phyloP scores from a whole-genome alignment of 352 stramenopile species.

The Phytophthora litchii region DNA sequence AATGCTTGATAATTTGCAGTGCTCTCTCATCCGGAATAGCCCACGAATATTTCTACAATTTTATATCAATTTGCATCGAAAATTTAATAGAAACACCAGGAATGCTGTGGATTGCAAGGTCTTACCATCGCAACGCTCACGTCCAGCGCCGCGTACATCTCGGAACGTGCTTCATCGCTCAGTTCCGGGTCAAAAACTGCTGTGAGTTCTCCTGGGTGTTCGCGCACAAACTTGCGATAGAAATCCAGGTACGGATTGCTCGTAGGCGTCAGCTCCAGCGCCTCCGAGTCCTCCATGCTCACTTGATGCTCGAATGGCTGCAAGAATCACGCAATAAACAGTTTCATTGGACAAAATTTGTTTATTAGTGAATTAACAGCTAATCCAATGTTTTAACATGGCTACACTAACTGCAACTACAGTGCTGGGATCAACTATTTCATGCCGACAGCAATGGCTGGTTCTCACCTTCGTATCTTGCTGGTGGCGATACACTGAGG shows the following conservation, averaged over 20 bases:
- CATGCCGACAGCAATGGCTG: slow-evolving; percentile 55
- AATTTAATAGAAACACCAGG: slow-evolving; percentile 7
- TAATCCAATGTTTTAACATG: slow-evolving; percentile 26
- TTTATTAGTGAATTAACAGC: slow-evolving; percentile 13
- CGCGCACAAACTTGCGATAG: slow-evolving; percentile 69
- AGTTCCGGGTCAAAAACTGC: slow-evolving; percentile 76
- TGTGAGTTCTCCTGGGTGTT: slow-evolving; percentile 61
- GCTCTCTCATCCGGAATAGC: slow-evolving; percentile 90
- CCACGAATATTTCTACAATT: slow-evolving; percentile 90
- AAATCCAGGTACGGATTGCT: slow-evolving; percentile 89
- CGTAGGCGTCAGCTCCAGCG: slow-evolving; percentile 55
- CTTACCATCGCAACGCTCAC: slow-evolving; percentile 82
- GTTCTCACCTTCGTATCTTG: slow-evolving; percentile 56
- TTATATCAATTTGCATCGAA: neutral
- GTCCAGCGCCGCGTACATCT: slow-evolving; percentile 78
- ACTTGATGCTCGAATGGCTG: slow-evolving; percentile 16
- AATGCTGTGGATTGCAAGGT: neutral
- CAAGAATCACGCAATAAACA: neutral
- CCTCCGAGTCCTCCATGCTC: slow-evolving; percentile 27
- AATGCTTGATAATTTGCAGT: slow-evolving; percentile 92
- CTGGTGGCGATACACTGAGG: slow-evolving; percentile 64
- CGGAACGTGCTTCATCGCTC: slow-evolving; percentile 64
- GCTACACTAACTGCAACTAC: slow-evolving; percentile 24
- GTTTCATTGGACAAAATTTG: slow-evolving; percentile 32
- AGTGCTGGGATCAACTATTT: slow-evolving; percentile 2